Conservation (phyloP, 1,139 yeast genomes). For the Saccharomyces hybrid region DNA sequence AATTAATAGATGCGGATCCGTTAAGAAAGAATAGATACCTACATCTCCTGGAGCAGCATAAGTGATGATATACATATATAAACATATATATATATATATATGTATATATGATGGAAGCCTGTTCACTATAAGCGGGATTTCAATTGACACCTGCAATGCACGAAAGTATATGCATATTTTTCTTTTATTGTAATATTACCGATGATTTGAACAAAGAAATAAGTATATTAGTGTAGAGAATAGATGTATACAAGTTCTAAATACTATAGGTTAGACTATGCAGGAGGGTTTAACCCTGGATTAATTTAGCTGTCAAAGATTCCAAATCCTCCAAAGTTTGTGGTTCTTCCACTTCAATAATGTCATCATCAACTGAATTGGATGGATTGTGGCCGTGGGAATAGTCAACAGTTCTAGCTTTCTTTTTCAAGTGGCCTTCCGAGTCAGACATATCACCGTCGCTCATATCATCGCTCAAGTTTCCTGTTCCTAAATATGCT, state of each 20-base stretch:
- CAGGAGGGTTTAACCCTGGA: constrained; percentile 19
- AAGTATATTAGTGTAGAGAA: not conserved
- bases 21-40: constrained; percentile 55
- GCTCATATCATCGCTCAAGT: constrained; percentile 36
- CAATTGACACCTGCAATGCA: not conserved
- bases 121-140: not conserved
- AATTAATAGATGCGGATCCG: constrained; percentile 57
- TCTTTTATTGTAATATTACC: not conserved
- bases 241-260: not conserved
- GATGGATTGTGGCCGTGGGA: constrained; percentile 29
- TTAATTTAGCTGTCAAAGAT: constrained; percentile 70
- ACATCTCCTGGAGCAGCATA: constrained; percentile 26
- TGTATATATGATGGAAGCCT: not conserved
- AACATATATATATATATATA: not conserved
- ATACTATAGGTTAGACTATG: not conserved
- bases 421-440: constrained; percentile 44
- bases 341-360: constrained; percentile 78
- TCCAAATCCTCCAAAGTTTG: constrained; percentile 90
- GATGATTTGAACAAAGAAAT: not conserved
- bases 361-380: constrained; percentile 23
- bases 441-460: constrained; percentile 33
- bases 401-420: constrained; percentile 28
- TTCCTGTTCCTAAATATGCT: constrained; percentile 30
- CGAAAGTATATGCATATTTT: not conserved
- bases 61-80: not conserved